These are phyloP conservation scores for Phialophora macrospora DNA, from an alignment of 2,329 filamentous ascomycete species.

Conservation along the genomic window DNA sequence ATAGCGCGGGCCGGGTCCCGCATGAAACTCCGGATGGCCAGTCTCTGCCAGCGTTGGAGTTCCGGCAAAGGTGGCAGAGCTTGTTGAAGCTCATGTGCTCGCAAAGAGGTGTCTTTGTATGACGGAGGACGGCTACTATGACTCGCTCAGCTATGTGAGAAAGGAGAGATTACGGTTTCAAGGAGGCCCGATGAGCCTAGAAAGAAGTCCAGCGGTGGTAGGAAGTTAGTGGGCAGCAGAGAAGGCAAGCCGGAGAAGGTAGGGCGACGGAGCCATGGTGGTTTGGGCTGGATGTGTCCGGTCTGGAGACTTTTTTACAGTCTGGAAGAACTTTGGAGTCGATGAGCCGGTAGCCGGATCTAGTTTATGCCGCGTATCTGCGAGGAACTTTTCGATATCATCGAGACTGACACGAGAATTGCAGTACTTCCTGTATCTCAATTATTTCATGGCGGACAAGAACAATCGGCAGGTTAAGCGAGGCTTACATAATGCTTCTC, in stretches of 20 bases:
- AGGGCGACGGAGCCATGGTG: conserved; percentile 42
- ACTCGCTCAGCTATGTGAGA: conserved; percentile 41
- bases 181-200: conserved; percentile 37
- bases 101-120: conserved; percentile 43
- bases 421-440: not conserved
- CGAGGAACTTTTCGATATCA: not conserved
- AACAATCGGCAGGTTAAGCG: conserved; percentile 7
- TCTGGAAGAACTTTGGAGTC: conserved; percentile 10
- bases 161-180: conserved; percentile 40
- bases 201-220: conserved; percentile 28
- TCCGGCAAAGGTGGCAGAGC: conserved; percentile 40
- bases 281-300: conserved; percentile 25
- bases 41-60: conserved; percentile 41
- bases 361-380: not conserved
- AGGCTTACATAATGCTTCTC: not conserved
- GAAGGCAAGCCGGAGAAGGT: conserved; percentile 41
- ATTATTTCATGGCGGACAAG: not conserved
- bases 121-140: conserved; percentile 40
- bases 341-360: not conserved
- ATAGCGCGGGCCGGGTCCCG: conserved; percentile 41
- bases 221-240: conserved; percentile 29
- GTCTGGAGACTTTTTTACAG: conserved; percentile 15
- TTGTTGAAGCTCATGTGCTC: conserved; percentile 43
- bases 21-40: conserved; percentile 41
- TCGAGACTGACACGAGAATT: not conserved